Conservation (phyloP, 2,329 filamentous ascomycete species). For the Ceratocystis lukuohia region DNA sequence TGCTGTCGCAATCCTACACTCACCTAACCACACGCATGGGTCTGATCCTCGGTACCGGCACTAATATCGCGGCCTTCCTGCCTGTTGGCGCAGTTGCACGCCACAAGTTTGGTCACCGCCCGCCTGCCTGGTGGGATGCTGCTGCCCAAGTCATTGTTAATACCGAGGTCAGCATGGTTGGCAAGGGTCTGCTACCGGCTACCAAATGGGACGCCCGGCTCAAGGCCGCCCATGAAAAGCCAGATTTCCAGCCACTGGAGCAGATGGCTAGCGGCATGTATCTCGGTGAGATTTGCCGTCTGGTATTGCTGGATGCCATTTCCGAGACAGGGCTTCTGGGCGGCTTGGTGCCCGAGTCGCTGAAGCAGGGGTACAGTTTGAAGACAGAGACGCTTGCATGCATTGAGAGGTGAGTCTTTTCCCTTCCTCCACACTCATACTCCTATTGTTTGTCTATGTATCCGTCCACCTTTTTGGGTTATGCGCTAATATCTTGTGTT, state of each 20-base stretch:
- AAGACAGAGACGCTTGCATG: conserved; percentile 47
- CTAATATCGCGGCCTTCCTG: conserved; percentile 52
- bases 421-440: neutral
- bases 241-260: conserved; percentile 49
- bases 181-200: conserved; percentile 42
- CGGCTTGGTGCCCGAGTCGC: conserved; percentile 41
- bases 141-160: conserved; percentile 53
- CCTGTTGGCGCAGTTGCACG: conserved; percentile 43
- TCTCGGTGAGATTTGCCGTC: conserved; percentile 49
- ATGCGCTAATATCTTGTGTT: conserved; percentile 18
- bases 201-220: conserved; percentile 48
- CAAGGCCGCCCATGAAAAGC: conserved; percentile 38
- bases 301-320: conserved; percentile 46
- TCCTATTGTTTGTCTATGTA: neutral
- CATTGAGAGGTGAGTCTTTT: conserved; percentile 39
- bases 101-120: conserved; percentile 43
- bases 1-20: conserved; percentile 50
- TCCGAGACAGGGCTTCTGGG: conserved; percentile 41
- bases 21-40: conserved; percentile 47
- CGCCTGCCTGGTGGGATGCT: conserved; percentile 41
- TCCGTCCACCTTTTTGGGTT: too few species aligned
- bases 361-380: conserved; percentile 42
- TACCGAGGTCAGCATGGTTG: conserved; percentile 56
- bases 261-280: conserved; percentile 53
- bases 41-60: conserved; percentile 53